Base-by-base conservation (phyloP, 2,329 filamentous ascomycete species). In the Coniella vitis region DNA sequence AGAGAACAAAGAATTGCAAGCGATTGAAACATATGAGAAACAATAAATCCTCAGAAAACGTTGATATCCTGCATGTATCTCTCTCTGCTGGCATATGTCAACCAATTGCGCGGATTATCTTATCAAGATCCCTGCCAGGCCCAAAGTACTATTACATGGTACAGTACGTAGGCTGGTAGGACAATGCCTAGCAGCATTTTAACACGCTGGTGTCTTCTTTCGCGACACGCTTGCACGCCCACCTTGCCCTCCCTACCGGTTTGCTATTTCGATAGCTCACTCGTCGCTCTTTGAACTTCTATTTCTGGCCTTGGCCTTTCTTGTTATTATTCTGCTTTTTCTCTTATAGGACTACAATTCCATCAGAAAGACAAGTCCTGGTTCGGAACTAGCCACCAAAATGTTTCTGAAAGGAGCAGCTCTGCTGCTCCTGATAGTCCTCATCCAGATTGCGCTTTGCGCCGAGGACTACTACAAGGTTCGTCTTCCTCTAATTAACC, bases 381-480 rank as follows among this genome's bases (percentile, higher is more conserved):
- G 25, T 10, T 5, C 25, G 25, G 25, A 5, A 5, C 10, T 10
- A 29, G 25, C 10, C 10, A 5, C 25, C 63, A 68, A 63, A 55
- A 80, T 83, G 79, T 70, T 78, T 64, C 63, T 79, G 55, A 67
- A 61, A 61, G 69, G 68, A 52, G 69, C 72, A 60, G 66, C 72
- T 45, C 55, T 73, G 54, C 63, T 80, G 61, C 65, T 80, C 58
- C 66, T 83, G 53, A 62, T 81, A 54, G 69, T 72, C 38, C 61
- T 83, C 12, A 61, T 74, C 52, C 77, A 81, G 58, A 58, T 83
- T 51, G 76, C 68, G 16, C 57, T 76, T 49, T 81, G 78, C 64
- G 73, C 73, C 35, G 76, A 90, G 61, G 87, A 93, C 65, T 91
- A 83, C 63, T 93, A 93, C 69, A 88, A 90, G 67, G 52, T 86